Percentiles rank a stretch among this genome's conserved stretches.
Evolutionary conservation across 345 rosid species (phyloP).

Genomic region (Bretschneidera sinensis): DNA sequence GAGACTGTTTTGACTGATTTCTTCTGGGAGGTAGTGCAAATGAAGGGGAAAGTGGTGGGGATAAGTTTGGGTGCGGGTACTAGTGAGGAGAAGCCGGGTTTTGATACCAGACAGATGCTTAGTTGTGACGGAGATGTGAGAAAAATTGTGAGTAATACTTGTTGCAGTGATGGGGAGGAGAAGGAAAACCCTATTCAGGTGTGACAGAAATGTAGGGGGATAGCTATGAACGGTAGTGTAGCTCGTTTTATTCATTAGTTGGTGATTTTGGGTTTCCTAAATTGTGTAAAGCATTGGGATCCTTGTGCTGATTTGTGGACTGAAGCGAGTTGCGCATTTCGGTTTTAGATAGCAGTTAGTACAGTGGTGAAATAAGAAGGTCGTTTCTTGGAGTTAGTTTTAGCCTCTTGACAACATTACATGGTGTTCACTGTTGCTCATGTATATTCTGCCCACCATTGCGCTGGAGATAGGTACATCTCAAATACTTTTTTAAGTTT

Average conservation of each 20-base stretch:
- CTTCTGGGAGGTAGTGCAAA: conserved; percentile 36
- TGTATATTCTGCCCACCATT: conserved; percentile 32
- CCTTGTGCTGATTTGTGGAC: conserved; percentile 5
- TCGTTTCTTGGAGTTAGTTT: conserved; percentile 20
- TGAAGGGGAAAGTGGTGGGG: conserved; percentile 11
- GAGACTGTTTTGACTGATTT: conserved; percentile 49
- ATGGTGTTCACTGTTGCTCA: conserved; percentile 22
- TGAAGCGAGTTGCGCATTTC: conserved; percentile 2
- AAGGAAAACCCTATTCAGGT: conserved; percentile 18
- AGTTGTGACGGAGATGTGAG: conserved; percentile 20
- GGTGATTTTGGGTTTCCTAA: conserved; percentile 8
- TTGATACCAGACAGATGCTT: conserved; percentile 9
- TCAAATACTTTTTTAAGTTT: conserved; percentile 21
- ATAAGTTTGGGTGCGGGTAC: conserved; percentile 13
- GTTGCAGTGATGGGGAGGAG: conserved; percentile 27
- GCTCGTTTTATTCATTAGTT: conserved; percentile 6
- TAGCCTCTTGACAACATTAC: conserved; percentile 27
- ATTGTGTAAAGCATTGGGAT: conserved; percentile 10
- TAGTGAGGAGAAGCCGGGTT: conserved; percentile 6
- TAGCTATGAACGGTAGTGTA: background rate
- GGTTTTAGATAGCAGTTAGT: conserved; percentile 19
- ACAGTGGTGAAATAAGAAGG: conserved; percentile 27
- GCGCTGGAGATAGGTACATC: conserved; percentile 35
- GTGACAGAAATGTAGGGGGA: conserved; percentile 17
- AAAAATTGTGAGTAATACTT: conserved; percentile 14